A percentile compares a stretch with the other conserved stretches of the same genome.
phyloP scores from a whole-genome alignment of 306 rosid species.

The Cucumis hystrix region DNA sequence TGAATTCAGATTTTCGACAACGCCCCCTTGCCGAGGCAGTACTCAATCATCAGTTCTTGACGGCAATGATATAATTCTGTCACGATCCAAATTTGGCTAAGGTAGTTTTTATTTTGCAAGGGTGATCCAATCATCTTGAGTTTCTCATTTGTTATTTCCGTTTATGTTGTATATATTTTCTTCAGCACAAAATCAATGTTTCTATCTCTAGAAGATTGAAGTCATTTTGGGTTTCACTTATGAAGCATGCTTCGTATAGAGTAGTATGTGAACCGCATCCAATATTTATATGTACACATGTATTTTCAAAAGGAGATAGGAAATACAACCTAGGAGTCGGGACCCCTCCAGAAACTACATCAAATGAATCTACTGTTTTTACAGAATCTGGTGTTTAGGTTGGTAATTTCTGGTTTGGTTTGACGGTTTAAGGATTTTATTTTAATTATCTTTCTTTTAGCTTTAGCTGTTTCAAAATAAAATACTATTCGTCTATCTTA shows the following conservation, averaged over 20 bases:
- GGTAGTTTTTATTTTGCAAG: background rate
- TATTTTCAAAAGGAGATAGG: too few relatives aligned
- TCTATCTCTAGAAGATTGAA: background rate
- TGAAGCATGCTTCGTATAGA: background rate
- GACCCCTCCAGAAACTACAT: too few relatives aligned
- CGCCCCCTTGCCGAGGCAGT: constrained; percentile 67
- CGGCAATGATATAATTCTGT: constrained; percentile 23
- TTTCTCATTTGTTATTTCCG: background rate
- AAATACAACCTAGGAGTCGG: background rate
- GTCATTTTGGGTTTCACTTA: background rate
- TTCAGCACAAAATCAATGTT: background rate
- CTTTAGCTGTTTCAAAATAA: too few relatives aligned
- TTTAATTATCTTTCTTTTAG: too few relatives aligned
- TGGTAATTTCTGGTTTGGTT: too few relatives aligned
- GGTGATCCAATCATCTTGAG: background rate
- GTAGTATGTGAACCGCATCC: background rate
- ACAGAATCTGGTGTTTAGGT: too few relatives aligned
- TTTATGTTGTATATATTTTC: background rate
- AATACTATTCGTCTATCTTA: too few relatives aligned
- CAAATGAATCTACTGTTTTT: too few relatives aligned
- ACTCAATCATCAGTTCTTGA: constrained; percentile 64
- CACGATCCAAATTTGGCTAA: background rate
- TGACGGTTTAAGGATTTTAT: too few relatives aligned
- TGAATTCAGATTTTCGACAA: constrained; percentile 69
- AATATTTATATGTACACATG: too few relatives aligned